phyloP scores from a whole-genome alignment of 2,329 filamentous ascomycete species.

The Verruconis gallopava region DNA sequence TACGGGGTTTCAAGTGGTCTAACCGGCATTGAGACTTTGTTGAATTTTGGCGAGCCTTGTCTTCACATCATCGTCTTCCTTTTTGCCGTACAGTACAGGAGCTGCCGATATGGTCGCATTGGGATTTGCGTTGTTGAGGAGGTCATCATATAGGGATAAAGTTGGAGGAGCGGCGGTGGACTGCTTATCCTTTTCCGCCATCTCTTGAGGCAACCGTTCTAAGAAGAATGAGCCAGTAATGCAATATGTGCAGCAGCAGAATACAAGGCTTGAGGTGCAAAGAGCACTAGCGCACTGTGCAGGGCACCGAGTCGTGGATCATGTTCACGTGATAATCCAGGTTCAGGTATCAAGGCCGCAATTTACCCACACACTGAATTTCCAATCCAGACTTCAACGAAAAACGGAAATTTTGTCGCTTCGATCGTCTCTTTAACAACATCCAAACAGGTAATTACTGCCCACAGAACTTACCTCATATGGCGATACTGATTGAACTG shows the following conservation, averaged over 20 bases:
- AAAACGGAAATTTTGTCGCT: not conserved
- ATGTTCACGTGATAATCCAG: not conserved
- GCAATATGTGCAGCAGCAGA: no score
- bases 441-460: not conserved
- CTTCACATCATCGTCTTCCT: conserved; percentile 34
- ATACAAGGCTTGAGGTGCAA: no score
- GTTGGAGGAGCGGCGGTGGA: not conserved
- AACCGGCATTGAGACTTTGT: conserved; percentile 50
- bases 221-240: no score
- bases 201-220: no score
- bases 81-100: conserved; percentile 58
- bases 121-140: conserved; percentile 47
- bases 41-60: conserved; percentile 46
- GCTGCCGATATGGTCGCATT: conserved; percentile 29
- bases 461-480: not conserved
- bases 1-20: conserved; percentile 47
- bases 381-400: not conserved
- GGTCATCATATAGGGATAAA: conserved; percentile 72
- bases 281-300: no score
- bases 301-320: no score
- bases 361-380: not conserved
- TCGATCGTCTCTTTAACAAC: not conserved
- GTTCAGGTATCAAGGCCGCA: not conserved
- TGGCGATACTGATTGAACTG: not conserved
- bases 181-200: not conserved